A percentile compares a stretch with the other conserved stretches of the same genome.
Conservation (phyloP, 2,329 filamentous ascomycete species). For the Alternaria postmessia region DNA sequence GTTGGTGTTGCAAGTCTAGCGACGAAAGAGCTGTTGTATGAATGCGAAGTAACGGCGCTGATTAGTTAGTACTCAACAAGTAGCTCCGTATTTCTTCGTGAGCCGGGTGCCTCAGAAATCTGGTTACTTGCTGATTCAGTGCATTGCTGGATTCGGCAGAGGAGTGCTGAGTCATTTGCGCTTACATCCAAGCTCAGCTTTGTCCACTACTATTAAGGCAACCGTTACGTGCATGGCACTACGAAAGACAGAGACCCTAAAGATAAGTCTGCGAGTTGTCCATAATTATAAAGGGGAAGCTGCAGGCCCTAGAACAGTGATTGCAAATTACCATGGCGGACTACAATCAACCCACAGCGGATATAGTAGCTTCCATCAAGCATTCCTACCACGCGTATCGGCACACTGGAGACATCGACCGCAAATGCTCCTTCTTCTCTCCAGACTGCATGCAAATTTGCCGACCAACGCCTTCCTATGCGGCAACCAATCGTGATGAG, state of each 20-base stretch:
- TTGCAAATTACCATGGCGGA: not conserved
- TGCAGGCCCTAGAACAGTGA: not conserved
- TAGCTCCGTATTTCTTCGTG: not conserved
- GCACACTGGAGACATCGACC: constrained; percentile 13
- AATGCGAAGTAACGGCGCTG: constrained; percentile 46
- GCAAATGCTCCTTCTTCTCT: constrained; percentile 23
- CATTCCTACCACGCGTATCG: constrained; percentile 18
- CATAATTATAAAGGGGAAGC: not conserved
- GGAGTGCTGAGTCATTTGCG: constrained; percentile 3
- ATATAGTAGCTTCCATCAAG: constrained; percentile 14
- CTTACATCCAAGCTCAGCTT: not conserved
- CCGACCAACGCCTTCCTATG: constrained; percentile 20
- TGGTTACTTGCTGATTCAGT: not conserved
- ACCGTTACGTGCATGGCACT: not conserved
- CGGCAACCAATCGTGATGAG: constrained; percentile 13
- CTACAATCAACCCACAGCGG: not conserved
- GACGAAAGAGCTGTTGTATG: constrained; percentile 42
- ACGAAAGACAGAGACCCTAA: not conserved
- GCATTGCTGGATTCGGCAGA: not conserved
- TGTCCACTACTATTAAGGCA: not conserved
- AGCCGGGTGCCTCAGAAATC: not conserved
- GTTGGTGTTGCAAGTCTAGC: constrained; percentile 47
- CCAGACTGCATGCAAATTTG: constrained; percentile 23
- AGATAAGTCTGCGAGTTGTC: not conserved
- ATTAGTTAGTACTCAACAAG: constrained; percentile 9